Base-by-base conservation (phyloP, 176 grass and related monocot genomes). In the Carex myosuroides region DNA sequence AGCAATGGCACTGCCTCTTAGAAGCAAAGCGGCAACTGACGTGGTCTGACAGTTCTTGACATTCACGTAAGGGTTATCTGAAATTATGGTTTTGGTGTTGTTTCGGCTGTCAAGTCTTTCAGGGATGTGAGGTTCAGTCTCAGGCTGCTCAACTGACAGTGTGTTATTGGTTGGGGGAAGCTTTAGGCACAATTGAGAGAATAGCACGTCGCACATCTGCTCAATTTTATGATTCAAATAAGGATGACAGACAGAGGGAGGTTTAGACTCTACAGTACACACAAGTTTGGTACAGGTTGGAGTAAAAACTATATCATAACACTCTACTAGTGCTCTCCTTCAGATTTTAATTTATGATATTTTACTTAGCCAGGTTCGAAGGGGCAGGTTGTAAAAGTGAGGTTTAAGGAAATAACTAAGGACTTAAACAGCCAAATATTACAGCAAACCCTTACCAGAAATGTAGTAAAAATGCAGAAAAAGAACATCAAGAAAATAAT, bases 131-230 rank as follows among this genome's bases (percentile, higher is more conserved):
- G 26, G 73, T 32, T 56, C 73, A 4, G 52, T 56, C 60, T 68
- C 37, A 32, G 61, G 41, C 24, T 83, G 81, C 17, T 66, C 61
- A 50, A 53, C 26, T 64, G 60, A 68, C 78, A 87, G 85, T 52
- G 82, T 81, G 58, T 64, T 72, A 82, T 69, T 91, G 85, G 89
- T 64, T 77, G 91, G 85, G 0, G 90, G 87, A 81, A 97, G 89
- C 85, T 85, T 89, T 54, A 90, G 81, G 67, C 96, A 99, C 80
- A 95, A 85, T 88, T 99, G 96, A 87, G 93, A 93, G 87, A 99
- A 99, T 30, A 99, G 81, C 89, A 99, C 91, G 50, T 94, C 93
- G 55, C 96, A 99, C 96, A 99, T 99, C 93, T 99, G 85, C 58
- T 39, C 46, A 82, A 82, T 60, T 30, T 42, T 66, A 87, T 74